Conservation (phyloP, 2,329 filamentous ascomycete genomes). For the Epicoccum sorghinum region DNA sequence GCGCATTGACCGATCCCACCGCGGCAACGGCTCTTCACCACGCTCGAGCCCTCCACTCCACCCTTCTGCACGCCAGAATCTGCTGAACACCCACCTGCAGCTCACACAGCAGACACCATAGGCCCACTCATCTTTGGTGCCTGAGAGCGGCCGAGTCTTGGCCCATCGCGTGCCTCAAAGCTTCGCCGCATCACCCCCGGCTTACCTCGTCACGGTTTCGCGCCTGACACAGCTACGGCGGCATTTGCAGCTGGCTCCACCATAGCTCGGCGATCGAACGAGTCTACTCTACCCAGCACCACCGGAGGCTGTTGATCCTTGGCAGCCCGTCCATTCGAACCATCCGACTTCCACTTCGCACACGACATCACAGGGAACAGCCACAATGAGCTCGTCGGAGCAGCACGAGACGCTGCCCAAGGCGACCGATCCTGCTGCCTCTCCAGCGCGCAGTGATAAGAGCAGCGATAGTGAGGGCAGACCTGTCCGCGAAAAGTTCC, state of each 20-base stretch:
- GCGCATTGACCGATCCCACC: constrained; percentile 38
- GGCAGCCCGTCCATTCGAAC: constrained; percentile 3
- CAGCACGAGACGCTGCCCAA: constrained; percentile 24
- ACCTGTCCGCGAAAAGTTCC: constrained; percentile 65
- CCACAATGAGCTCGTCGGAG: constrained; percentile 36
- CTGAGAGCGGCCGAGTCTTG: not conserved
- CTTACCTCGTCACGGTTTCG: not conserved
- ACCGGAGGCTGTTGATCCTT: not conserved
- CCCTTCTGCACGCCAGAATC: constrained; percentile 9
- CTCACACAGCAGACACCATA: not conserved
- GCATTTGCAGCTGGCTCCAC: constrained; percentile 8
- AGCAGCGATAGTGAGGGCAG: constrained; percentile 58
- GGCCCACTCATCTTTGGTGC: not conserved
- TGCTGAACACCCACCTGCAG: constrained; percentile 9
- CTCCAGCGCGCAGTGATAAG: constrained; percentile 48
- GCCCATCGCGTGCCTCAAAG: not conserved
- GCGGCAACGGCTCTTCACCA: constrained; percentile 25
- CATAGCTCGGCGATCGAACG: not conserved
- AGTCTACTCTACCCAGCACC: not conserved
- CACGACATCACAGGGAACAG: constrained; percentile 6
- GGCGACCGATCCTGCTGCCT: constrained; percentile 19
- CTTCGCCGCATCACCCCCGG: constrained; percentile 4
- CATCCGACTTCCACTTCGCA: not conserved
- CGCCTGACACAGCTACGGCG: constrained; percentile 3
- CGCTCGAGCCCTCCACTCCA: constrained; percentile 19